Conservation (phyloP, 106 monocot genomes). For the Apostasia ramifera region DNA sequence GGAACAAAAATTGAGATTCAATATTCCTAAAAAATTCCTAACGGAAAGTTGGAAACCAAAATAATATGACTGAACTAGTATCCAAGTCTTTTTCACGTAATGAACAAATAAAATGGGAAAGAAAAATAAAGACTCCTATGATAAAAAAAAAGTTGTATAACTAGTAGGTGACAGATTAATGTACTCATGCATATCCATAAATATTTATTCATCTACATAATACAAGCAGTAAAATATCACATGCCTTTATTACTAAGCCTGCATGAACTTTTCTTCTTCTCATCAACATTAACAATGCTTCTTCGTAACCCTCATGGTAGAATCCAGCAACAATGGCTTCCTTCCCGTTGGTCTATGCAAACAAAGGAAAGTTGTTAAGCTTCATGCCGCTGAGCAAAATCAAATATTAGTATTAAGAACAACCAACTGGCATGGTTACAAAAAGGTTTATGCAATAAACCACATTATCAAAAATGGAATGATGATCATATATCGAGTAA, state of each 20-base stretch:
- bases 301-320: conserved; percentile 90
- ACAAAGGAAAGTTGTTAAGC: conserved; percentile 11
- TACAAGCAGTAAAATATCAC: neutral
- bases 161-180: no score
- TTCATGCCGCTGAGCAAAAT: neutral
- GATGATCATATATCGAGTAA: no score
- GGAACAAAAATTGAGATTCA: no score
- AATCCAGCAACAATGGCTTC: conserved; percentile 94
- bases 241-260: conserved; percentile 92
- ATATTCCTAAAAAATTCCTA: no score
- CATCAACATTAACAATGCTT: conserved; percentile 93
- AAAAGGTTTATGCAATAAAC: neutral
- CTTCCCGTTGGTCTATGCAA: conserved; percentile 54
- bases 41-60: no score
- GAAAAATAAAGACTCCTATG: no score
- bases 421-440: neutral
- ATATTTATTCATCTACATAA: neutral
- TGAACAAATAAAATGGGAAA: no score
- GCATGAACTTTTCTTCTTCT: conserved; percentile 89
- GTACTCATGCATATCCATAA: no score
- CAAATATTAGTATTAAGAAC: neutral
- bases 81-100: no score
- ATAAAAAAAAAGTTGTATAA: no score
- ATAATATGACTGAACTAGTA: no score
- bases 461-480: no score